Base-by-base conservation (phyloP, 257 asterid genomes). In the Schizonepeta tenuifolia region DNA sequence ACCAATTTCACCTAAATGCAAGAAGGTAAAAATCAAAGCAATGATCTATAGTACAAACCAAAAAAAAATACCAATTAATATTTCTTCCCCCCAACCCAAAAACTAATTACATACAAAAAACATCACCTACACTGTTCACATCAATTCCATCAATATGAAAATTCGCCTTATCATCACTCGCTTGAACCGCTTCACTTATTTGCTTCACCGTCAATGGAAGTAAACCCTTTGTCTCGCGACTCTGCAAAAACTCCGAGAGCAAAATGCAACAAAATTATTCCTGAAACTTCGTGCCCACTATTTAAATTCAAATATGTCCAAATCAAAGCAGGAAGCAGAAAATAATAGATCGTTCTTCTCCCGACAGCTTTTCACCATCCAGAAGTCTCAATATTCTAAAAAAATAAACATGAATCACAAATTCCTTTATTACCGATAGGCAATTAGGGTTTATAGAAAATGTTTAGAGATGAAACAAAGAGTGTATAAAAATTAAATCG, bases 171-270 rank as follows among this genome's bases (percentile, higher is more conserved):
- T 84, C 96, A 46, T 90, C 96, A 65, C 87, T 85, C 15, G 91
- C 77, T 35, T 81, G 87, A 72, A 85, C 80, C n/a, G 96, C 89
- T 51, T 86, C 90, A 14, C 74, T 80, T 57, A 93, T 89, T 82
- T 91, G 98, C 88, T 93, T 93, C 87, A 89, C 93, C 0, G 97
- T 91, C 41, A 93, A 67, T 28, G 98, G 96, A 79, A 80, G 83
- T 78, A 93, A 78, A 41, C 88, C 73, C 82, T 89, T 93, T 22
- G 88, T 49, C n/a, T 93, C 98, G 3, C 97, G 97, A 75, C 67
- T 93, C 98, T 93, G 85, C 77, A 73, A 35, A 76, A 67, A 65
- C 50, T 24, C 65, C 41, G 54, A 47, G 10, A 24, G 63, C 18
- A 61, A 58, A 55, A 67, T 12, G 51, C 62, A 35, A 54, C 55